These are phyloP conservation scores for Serendipita sp. DNA, from an alignment of 768 basidiomycete species.

Conservation along the genomic window DNA sequence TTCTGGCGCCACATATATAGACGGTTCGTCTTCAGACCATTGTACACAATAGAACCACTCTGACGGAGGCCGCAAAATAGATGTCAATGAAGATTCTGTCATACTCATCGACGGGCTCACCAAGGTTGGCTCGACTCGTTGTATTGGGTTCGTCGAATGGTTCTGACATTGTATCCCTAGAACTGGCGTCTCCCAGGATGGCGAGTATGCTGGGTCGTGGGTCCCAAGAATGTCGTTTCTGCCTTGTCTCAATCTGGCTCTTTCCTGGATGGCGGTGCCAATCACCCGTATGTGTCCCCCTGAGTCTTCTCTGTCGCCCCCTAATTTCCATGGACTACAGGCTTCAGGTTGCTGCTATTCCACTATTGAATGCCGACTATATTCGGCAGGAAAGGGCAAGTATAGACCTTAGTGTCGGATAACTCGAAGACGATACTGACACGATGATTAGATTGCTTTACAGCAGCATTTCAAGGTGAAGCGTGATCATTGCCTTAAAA, in stretches of 20 bases:
- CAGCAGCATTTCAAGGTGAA: constrained; percentile 85
- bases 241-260: constrained; percentile 87
- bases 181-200: constrained; percentile 93
- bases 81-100: constrained; percentile 72
- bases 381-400: constrained; percentile 53
- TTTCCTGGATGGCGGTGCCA: constrained; percentile 89
- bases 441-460: constrained; percentile 41
- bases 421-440: background rate
- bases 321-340: constrained; percentile 21
- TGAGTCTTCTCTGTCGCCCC: background rate
- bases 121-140: constrained; percentile 34
- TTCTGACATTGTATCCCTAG: constrained; percentile 27
- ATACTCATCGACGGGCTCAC: constrained; percentile 86
- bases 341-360: constrained; percentile 76
- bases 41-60: background rate
- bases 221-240: constrained; percentile 74
- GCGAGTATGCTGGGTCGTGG: constrained; percentile 80
- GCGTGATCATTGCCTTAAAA: constrained; percentile 72
- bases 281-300: constrained; percentile 54
- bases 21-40: constrained; percentile 20
- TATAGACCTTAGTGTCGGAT: background rate
- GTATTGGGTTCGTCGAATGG: constrained; percentile 8
- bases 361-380: constrained; percentile 55
- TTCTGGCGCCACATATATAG: constrained; percentile 68
- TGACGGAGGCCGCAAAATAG: constrained; percentile 16